Conservation (phyloP, 78 protist species). For the Polysphondylium violaceum region DNA sequence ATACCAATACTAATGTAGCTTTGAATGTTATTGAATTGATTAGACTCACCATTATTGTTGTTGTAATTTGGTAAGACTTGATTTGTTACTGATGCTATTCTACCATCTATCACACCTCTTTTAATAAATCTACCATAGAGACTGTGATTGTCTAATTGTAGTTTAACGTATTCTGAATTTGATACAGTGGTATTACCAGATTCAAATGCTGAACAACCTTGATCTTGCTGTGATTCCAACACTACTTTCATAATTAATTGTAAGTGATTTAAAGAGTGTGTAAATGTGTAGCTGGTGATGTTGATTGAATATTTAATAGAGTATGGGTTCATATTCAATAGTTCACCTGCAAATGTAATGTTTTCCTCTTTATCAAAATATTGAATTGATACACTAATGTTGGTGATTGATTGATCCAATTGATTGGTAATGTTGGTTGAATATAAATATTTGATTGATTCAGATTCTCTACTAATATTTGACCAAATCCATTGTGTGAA, state of each 20-base stretch:
- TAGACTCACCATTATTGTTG: no score
- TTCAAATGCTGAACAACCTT: background rate
- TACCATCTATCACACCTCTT: background rate
- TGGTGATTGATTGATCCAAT: no score
- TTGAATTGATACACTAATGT: background rate
- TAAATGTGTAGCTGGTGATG: background rate
- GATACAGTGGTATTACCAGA: background rate
- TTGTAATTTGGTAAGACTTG: no score
- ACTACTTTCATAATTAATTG: slow-evolving; percentile 15
- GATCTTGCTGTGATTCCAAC: background rate
- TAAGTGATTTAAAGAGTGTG: background rate
- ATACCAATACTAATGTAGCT: no score
- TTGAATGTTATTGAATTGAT: no score
- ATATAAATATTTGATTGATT: no score
- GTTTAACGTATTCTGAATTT: background rate
- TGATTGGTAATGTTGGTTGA: no score
- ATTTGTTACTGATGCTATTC: background rate
- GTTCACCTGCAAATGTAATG: slow-evolving; percentile 9
- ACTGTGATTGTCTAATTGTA: background rate
- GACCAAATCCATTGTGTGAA: no score
- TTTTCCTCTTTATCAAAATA: background rate
- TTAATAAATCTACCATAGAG: slow-evolving; percentile 1
- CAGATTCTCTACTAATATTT: no score
- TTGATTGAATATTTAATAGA: slow-evolving; percentile 24
- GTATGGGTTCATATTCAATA: background rate